A percentile compares a stretch with the other conserved stretches of the same genome.
phyloP scores from a whole-genome alignment of 2,329 filamentous ascomycete genomes.

The Fusarium sp. region DNA sequence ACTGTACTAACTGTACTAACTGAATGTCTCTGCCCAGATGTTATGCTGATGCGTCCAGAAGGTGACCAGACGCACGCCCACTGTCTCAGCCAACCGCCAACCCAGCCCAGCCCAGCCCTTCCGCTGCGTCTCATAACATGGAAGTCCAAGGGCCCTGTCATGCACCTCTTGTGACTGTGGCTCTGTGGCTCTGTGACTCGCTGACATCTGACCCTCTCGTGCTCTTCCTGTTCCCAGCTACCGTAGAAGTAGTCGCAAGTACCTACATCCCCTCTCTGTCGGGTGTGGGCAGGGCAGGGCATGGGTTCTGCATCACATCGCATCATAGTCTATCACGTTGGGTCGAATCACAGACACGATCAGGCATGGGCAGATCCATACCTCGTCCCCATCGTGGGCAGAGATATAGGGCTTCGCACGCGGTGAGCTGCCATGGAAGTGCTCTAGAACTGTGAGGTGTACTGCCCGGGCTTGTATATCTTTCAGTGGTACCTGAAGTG shows the following conservation, averaged over 20 bases:
- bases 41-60: slow-evolving; percentile 11
- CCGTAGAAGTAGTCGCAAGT: slow-evolving; percentile 2
- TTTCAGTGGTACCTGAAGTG: slow-evolving; percentile 8
- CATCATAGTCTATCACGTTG: slow-evolving; percentile 24
- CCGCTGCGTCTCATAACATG: slow-evolving; percentile 22
- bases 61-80: neutral
- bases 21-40: slow-evolving; percentile 11
- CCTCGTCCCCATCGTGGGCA: neutral
- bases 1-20: neutral
- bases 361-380: neutral
- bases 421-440: neutral
- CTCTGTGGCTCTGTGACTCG: slow-evolving; percentile 37
- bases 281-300: slow-evolving; percentile 8
- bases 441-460: slow-evolving; percentile 19
- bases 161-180: slow-evolving; percentile 36
- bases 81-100: slow-evolving; percentile 31
- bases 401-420: neutral
- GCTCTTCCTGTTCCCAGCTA: slow-evolving; percentile 10
- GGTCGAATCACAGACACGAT: neutral
- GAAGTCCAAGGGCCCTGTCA: slow-evolving; percentile 11
- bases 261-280: neutral
- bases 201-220: slow-evolving; percentile 35
- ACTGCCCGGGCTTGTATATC: slow-evolving; percentile 2
- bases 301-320: slow-evolving; percentile 26
- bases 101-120: slow-evolving; percentile 15